Percentiles rank a stretch among this genome's conserved stretches.
These are phyloP conservation scores for Pilatotrama ljubarskyi DNA, from an alignment of 768 basidiomycete species.

Conservation along the genomic window DNA sequence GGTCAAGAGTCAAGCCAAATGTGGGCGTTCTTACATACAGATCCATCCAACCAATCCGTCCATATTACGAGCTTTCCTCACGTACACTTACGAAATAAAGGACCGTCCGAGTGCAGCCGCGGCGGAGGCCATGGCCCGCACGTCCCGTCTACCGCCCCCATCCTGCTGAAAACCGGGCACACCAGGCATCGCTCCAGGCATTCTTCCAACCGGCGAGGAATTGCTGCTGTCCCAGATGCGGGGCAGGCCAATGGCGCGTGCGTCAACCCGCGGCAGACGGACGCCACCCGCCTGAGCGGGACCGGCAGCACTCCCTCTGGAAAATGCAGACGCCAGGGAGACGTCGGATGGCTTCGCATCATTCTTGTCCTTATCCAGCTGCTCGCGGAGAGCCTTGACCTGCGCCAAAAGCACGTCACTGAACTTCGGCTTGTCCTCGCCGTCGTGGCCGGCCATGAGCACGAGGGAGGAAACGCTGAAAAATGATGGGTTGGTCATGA, in stretches of 20 bases:
- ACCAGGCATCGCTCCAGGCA: constrained; percentile 24
- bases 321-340: background rate
- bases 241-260: constrained; percentile 13
- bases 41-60: constrained; percentile 3
- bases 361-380: constrained; percentile 53
- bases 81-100: constrained; percentile 20
- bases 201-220: constrained; percentile 10
- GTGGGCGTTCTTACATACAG: too few relatives aligned
- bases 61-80: background rate
- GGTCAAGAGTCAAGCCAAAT: too few relatives aligned
- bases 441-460: constrained; percentile 52
- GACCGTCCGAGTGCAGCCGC: constrained; percentile 19
- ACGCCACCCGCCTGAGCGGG: background rate
- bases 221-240: constrained; percentile 26
- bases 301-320: background rate
- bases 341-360: background rate
- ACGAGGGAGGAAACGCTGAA: constrained; percentile 74
- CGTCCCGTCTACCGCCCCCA: constrained; percentile 2
- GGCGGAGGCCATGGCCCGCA: constrained; percentile 20
- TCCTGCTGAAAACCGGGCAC: background rate
- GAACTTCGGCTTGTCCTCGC: constrained; percentile 52
- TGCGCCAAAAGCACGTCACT: constrained; percentile 50
- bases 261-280: constrained; percentile 7
- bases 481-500: background rate
- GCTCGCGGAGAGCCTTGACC: constrained; percentile 62